Base-by-base conservation (phyloP, 2,329 filamentous ascomycete species). In the Ciborinia camelliae region DNA sequence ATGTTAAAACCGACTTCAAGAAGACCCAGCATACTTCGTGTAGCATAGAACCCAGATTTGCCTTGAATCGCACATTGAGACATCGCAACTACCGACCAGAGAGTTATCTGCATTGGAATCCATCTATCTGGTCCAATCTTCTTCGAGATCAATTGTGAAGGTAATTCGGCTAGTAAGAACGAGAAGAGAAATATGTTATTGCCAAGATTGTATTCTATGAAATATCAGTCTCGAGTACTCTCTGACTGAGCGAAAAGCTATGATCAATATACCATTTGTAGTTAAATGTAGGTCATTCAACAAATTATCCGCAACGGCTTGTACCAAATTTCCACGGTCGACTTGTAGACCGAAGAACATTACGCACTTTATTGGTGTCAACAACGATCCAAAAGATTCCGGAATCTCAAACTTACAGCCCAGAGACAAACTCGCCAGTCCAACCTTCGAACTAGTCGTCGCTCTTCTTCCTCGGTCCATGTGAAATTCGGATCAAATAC, bases 301-400 rank as follows among this genome's bases (percentile, higher is more conserved):
- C 76, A 89, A 81, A 66, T 85, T 86, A 72, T 87, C 85, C 0
- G 83, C 84, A 20, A 85, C 76, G 6, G 85, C 86, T 71, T 86
- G 85, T 5, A 68, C 66, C 12, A 88, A 77, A 70, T 88, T 89
- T 26, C 82, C 82, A 28, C 86, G 78, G 72, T 88, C 85, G 30
- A 87, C 77, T 67, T 88, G 83, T 4, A 88, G 77, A 2, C 81
- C 83, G 67, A 87, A 86, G 72, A 87, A 87, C 73, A 86, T 86
- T 35, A 86, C 66, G 65, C 84, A 86, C 62, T 86, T 10, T 8
- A 86, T 86, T 85, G 85, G 35, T 32, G 15, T 63, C 6, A 63
- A 15, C n/a, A 23, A 39, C 39, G 7, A 26, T 28, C 15, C 8
- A 26, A 26, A 20, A 7, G 3, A 7, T 12, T 20, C 2, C 12